Base-by-base conservation (phyloP, 2,329 filamentous ascomycete genomes). In the Intubia oerlemansii region DNA sequence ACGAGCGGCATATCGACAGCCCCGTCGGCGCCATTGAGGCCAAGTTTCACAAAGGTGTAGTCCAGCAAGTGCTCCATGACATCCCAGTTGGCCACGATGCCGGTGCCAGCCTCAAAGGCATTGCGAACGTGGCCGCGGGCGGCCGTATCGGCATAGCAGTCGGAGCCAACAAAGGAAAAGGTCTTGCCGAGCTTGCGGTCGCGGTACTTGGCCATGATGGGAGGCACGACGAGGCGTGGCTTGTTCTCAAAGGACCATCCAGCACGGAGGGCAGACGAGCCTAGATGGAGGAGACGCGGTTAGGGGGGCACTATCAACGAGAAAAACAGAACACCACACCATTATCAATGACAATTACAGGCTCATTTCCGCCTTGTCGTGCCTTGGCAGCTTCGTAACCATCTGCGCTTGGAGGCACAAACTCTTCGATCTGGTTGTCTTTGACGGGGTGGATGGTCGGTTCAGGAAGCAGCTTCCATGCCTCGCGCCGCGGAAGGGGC, bases 281-380 rank as follows among this genome's bases (percentile, higher is more conserved):
- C 84, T 92, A 41, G n/a, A n/a, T n/a, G n/a, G n/a, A n/a, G 14
- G 5, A 13, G 13, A 13, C n/a, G n/a, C n/a, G n/a, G n/a, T n/a
- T 14, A 12, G 14, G 25, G n/a, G n/a, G 15, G 25, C 28, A 30
- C 24, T 22, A 25, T 30, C 4, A 20, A 19, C 11, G 20, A 19
- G 10, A n/a, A n/a, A n/a, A n/a, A n/a, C n/a, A n/a, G n/a, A n/a
- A n/a, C 4, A 10, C n/a, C 52, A 35, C 54, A 90, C 84, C 88
- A 75, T 93, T 93, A 56, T 98, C 88, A 45, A 98, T 95, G 36
- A 98, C 79, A 44, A 98, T 93, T n/a, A 28, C 82, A 80, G 29
- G 72, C n/a, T n/a, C 77, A 25, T 57, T 54, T 33, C 56, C 61
- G 11, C 59, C 49, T 13, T 62, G 53, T 14, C 45, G 47, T 32